Evolutionary conservation across 306 rosid genomes (phyloP), one percentile per base, ranked within the genome.

Genomic region (Vachellia collinsii): DNA sequence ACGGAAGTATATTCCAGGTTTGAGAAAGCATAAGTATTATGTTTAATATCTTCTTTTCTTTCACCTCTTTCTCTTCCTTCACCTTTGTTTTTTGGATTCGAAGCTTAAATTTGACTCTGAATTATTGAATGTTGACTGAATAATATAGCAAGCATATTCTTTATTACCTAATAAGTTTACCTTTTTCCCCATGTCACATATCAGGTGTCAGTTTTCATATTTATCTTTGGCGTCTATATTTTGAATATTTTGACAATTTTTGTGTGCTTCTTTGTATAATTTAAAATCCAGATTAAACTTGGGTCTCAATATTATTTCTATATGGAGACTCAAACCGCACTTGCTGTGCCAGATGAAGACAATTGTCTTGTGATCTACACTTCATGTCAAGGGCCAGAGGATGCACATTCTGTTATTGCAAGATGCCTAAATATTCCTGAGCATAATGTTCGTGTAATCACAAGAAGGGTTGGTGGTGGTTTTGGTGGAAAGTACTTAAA

Each of bases 271-370:
- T 66, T 5, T 44, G 3, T 29, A 22, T 63, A 25, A 68, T 74
- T 75, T 78, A 39, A 51, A 61, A 61, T 84, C 73, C 92, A 94
- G 98, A 46, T 94, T 78, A 94, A 84, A 80, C 95, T 94, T 70
- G 92, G 88, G 14, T 94, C 99, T 56, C 99, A 94, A 81, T 94
- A 94, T 85, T 89, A 92, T 82, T 94, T 92, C 86, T 94, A 94
- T 78, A 87, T 94, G 97, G 98, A 92, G 86, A 87, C 99, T 6
- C 97, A 94, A 77, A 83, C 92, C 81, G 91, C 99, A 62, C 97
- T 94, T 88, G 99, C 99, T n/a, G 73, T 94, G 44, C 98, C 98
- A 73, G 98, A 94, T 72, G 98, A 94, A 87, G 98, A 92, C 82
- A 92, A 92, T 77, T 89, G 97, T 87, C 84, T 94, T 62, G 87